These are phyloP conservation scores for Rhodotorula kratochvilovae DNA, from an alignment of 768 basidiomycete genomes.

Conservation along the genomic window DNA sequence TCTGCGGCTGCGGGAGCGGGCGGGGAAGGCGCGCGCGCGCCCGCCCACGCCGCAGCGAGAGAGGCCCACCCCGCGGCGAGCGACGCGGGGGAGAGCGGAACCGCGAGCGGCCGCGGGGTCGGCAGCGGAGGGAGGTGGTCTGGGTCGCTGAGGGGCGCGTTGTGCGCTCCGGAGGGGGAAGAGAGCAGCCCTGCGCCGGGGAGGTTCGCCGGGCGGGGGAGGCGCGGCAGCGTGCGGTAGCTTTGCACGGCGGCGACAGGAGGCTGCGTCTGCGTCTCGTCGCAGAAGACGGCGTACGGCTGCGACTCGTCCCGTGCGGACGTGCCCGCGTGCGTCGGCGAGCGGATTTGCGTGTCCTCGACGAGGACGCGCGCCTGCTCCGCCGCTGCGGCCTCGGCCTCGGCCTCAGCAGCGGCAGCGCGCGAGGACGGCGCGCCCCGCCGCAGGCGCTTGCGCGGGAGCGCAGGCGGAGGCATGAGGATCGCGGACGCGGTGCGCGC, in stretches of 20 bases:
- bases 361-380: conserved; percentile 11
- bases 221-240: conserved; percentile 1
- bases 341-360: conserved; percentile 24
- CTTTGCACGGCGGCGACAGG: too few species aligned
- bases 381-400: background rate
- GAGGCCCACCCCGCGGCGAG: background rate
- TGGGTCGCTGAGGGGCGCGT: background rate
- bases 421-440: conserved; percentile 11
- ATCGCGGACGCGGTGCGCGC: conserved; percentile 3
- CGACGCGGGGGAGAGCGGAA: background rate
- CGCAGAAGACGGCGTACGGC: conserved; percentile 2
- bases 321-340: background rate
- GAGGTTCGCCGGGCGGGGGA: background rate
- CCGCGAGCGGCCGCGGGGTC: background rate
- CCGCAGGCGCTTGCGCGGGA: background rate
- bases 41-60: background rate
- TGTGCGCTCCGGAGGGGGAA: background rate
- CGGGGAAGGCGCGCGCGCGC: background rate
- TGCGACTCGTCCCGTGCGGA: background rate
- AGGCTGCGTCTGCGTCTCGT: conserved; percentile 16
- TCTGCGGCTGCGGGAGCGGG: background rate
- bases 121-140: background rate
- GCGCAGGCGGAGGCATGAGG: conserved; percentile 27
- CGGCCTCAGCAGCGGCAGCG: background rate
- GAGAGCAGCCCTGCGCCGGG: background rate